Conservation (phyloP, 805 yeast species). For the Nematodospora valgi region DNA sequence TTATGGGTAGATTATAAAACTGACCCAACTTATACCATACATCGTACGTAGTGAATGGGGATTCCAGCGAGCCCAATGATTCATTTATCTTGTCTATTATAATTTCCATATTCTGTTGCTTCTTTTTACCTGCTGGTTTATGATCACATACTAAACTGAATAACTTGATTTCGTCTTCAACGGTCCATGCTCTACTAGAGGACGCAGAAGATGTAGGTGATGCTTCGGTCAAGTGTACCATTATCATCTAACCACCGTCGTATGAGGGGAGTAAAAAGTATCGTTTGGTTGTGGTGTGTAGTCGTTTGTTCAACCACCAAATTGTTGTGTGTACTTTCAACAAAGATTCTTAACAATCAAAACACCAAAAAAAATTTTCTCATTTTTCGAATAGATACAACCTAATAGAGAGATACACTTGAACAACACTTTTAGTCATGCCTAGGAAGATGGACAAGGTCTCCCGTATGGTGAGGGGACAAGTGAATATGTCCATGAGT, state of each 20-base stretch:
- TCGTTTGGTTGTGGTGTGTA: background rate
- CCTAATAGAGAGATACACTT: background rate
- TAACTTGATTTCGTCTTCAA: constrained; percentile 59
- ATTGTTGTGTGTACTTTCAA: no score
- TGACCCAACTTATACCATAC: constrained; percentile 54
- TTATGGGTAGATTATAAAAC: constrained; percentile 53
- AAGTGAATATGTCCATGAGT: constrained; percentile 87
- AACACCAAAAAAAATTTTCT: no score
- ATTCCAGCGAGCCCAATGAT: constrained; percentile 15
- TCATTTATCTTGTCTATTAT: constrained; percentile 40
- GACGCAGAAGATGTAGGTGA: no score
- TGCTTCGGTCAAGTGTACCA: background rate
- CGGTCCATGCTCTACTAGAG: constrained; percentile 46
- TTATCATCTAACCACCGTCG: background rate
- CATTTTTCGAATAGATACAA: background rate
- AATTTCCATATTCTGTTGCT: constrained; percentile 40
- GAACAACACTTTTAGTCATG: constrained; percentile 31
- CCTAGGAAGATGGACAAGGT: constrained; percentile 59
- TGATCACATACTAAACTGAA: constrained; percentile 59
- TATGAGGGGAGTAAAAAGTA: background rate
- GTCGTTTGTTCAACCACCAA: background rate
- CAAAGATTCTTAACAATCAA: no score
- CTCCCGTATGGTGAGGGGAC: constrained; percentile 60
- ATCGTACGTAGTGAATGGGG: constrained; percentile 42
- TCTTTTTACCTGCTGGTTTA: constrained; percentile 63